Conservation (phyloP, 2,329 filamentous ascomycete species). For the Pseudopyrenochaeta lycopersici region DNA sequence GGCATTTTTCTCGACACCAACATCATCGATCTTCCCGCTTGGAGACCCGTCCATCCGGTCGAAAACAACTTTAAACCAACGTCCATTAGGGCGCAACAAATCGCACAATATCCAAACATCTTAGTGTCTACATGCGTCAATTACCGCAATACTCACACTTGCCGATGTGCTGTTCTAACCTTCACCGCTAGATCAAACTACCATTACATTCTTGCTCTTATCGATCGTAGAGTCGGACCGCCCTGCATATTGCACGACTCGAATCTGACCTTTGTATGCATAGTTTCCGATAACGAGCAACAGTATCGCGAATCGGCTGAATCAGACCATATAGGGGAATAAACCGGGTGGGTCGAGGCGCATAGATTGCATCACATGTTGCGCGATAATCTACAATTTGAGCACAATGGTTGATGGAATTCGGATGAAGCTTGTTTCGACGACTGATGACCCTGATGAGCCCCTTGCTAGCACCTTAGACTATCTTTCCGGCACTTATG, state of each 20-base stretch:
- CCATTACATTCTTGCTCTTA: not conserved
- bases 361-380: conserved; percentile 1
- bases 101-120: conserved; percentile 4
- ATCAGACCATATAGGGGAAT: not conserved
- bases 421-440: conserved; percentile 1
- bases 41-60: conserved; percentile 19
- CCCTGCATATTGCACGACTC: conserved; percentile 15
- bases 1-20: conserved; percentile 16
- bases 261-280: not conserved
- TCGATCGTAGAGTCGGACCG: conserved; percentile 4
- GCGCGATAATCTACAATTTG: not conserved
- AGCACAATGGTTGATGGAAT: not conserved
- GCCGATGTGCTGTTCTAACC: conserved; percentile 1
- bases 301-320: conserved; percentile 1
- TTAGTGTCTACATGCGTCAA: not conserved
- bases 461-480: not conserved
- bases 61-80: conserved; percentile 27
- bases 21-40: conserved; percentile 16
- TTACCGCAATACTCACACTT: not conserved
- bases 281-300: conserved; percentile 2
- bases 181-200: conserved; percentile 4
- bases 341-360: not conserved
- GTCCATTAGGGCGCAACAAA: conserved; percentile 13
- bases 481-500: not conserved
- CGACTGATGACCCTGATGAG: not conserved